Evolutionary conservation across 2,329 filamentous ascomycete species (phyloP).

Genomic region (Ilyonectria robusta): DNA sequence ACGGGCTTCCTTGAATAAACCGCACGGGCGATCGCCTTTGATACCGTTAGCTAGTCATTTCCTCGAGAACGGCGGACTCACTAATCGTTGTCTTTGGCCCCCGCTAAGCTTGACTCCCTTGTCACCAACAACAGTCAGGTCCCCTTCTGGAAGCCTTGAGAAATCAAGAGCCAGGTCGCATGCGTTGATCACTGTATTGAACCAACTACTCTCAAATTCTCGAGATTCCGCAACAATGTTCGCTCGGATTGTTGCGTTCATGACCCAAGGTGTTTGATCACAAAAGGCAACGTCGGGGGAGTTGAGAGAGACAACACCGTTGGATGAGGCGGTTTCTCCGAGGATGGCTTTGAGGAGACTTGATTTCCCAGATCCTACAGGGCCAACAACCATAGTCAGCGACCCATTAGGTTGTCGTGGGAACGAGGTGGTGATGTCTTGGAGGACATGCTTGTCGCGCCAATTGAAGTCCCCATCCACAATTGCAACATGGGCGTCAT

Average conservation of each 20-base stretch:
- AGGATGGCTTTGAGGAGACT: constrained; percentile 50
- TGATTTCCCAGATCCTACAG: constrained; percentile 52
- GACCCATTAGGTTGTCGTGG: constrained; percentile 39
- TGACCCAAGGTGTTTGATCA: constrained; percentile 51
- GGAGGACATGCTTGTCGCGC: constrained; percentile 45
- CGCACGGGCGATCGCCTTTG: constrained; percentile 51
- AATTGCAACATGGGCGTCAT: constrained; percentile 37
- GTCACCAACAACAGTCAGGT: constrained; percentile 48
- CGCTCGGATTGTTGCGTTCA: constrained; percentile 52
- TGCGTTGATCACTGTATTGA: constrained; percentile 49
- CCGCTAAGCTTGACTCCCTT: constrained; percentile 54
- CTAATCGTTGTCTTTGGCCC: constrained; percentile 53
- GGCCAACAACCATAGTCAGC: constrained; percentile 50
- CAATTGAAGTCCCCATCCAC: constrained; percentile 46
- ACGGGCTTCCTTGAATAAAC: constrained; percentile 52
- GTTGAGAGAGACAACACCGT: constrained; percentile 42
- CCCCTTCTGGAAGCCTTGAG: constrained; percentile 40
- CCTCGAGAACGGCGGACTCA: constrained; percentile 29
- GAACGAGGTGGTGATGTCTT: constrained; percentile 43
- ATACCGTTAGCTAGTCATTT: neutral
- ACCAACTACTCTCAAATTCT: constrained; percentile 50
- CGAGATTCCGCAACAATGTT: constrained; percentile 53
- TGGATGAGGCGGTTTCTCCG: constrained; percentile 43
- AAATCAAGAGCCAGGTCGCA: constrained; percentile 54
- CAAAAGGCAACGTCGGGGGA: constrained; percentile 49